phyloP scores from a whole-genome alignment of 2,329 filamentous ascomycete genomes.

The Colletotrichum orchidophilum region DNA sequence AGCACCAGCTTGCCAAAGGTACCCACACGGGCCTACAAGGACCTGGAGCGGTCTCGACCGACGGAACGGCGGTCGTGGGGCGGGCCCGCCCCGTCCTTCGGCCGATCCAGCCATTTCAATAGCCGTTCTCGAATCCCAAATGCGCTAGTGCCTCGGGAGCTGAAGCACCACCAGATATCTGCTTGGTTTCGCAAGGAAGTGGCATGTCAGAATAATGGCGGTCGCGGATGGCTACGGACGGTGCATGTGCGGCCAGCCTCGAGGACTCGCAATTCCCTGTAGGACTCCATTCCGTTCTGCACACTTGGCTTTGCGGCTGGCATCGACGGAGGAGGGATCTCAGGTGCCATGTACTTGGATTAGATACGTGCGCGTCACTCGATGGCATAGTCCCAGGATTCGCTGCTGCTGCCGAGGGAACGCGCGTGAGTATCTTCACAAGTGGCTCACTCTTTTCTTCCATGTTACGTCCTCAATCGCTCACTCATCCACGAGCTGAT shows the following conservation, averaged over 20 bases:
- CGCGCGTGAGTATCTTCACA: too few relatives aligned
- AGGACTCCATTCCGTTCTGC: not conserved
- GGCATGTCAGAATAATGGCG: not conserved
- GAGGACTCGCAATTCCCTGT: not conserved
- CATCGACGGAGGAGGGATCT: not conserved
- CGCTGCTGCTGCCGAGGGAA: not conserved
- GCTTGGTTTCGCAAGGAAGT: not conserved
- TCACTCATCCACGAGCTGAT: not conserved
- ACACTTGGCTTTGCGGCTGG: not conserved
- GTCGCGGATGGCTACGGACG: not conserved
- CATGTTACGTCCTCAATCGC: not conserved
- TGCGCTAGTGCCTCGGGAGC: not conserved
- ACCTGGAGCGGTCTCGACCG: slow-evolving; percentile 12
- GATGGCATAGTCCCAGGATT: not conserved
- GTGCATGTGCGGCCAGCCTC: not conserved
- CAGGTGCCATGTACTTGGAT: not conserved
- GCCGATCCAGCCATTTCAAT: slow-evolving; percentile 1
- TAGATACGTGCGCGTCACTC: not conserved
- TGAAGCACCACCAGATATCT: not conserved
- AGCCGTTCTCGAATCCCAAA: not conserved
- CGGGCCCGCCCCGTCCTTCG: not conserved
- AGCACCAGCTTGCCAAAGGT: not conserved
- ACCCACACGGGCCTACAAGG: not conserved
- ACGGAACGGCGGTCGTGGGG: not conserved
- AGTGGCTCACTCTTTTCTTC: not conserved